phyloP scores from a whole-genome alignment of 164 flowering plant genomes.

The Magnolia changhungtana region DNA sequence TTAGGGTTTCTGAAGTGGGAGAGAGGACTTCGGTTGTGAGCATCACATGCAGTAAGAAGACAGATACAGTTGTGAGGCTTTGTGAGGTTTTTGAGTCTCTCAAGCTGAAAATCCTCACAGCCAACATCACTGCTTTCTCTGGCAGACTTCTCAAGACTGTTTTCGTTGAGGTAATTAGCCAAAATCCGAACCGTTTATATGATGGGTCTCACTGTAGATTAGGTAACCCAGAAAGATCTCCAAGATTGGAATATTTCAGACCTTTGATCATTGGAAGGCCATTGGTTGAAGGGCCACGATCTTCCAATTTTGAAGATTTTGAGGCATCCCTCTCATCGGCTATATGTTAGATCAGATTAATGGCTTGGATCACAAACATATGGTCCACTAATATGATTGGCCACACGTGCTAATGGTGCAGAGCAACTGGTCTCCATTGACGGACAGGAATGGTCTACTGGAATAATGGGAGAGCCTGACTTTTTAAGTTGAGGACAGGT shows the following conservation, averaged over 20 bases:
- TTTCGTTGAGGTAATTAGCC: slow-evolving; percentile 58
- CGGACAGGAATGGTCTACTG: background rate
- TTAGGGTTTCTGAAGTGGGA: slow-evolving; percentile 60
- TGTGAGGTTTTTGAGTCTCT: slow-evolving; percentile 73
- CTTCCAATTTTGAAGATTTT: too few species aligned
- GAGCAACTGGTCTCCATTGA: too few species aligned
- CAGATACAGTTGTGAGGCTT: slow-evolving; percentile 71
- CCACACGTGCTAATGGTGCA: too few species aligned
- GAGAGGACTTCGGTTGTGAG: slow-evolving; percentile 58
- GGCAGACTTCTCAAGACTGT: slow-evolving; percentile 68
- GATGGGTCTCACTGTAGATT: too few species aligned
- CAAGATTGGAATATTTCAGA: too few species aligned
- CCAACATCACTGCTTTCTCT: slow-evolving; percentile 60
- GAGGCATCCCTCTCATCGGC: too few species aligned
- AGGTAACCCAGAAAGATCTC: too few species aligned
- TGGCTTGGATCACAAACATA: too few species aligned
- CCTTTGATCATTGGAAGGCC: background rate
- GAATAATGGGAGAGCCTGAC: background rate
- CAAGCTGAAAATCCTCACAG: slow-evolving; percentile 67
- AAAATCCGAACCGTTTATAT: too few species aligned
- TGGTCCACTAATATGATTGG: too few species aligned
- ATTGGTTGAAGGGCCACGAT: background rate
- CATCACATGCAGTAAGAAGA: slow-evolving; percentile 58
- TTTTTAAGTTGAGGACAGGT: background rate
- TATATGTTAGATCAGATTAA: too few species aligned